Percentiles rank a stretch among this genome's conserved stretches.
phyloP scores from a whole-genome alignment of 768 basidiomycete genomes.

The Mycena venus region DNA sequence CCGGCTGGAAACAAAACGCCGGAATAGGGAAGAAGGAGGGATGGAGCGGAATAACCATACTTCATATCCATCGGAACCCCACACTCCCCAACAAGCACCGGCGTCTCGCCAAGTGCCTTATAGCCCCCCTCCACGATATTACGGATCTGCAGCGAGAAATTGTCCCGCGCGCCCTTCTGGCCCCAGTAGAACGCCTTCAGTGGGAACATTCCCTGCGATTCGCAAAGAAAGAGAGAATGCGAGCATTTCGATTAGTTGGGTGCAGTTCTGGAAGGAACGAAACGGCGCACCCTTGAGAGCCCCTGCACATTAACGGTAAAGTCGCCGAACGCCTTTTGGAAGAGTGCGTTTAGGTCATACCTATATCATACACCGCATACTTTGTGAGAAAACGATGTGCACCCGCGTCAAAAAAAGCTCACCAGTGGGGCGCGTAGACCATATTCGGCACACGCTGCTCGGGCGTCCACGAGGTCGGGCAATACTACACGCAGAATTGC shows the following conservation, averaged over 20 bases:
- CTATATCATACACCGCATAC: constrained; percentile 63
- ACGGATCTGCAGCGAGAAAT: constrained; percentile 85
- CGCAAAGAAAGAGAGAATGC: background rate
- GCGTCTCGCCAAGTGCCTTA: constrained; percentile 80
- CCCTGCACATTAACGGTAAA: constrained; percentile 96
- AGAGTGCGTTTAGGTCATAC: constrained; percentile 94
- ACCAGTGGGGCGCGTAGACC: constrained; percentile 85
- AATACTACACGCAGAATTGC: constrained; percentile 67
- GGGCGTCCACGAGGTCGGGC: constrained; percentile 81
- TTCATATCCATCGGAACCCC: constrained; percentile 99
- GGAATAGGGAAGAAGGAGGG: constrained; percentile 29
- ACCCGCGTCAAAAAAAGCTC: constrained; percentile 29
- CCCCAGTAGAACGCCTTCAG: constrained; percentile 91
- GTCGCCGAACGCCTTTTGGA: constrained; percentile 85
- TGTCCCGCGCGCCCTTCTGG: constrained; percentile 81
- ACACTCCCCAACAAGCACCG: constrained; percentile 92
- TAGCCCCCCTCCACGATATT: constrained; percentile 83
- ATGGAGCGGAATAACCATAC: too few species aligned
- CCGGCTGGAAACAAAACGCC: background rate
- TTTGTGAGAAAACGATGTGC: constrained; percentile 48
- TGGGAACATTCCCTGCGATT: constrained; percentile 87
- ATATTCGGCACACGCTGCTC: constrained; percentile 73
- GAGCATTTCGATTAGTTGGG: too few species aligned
- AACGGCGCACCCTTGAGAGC: constrained; percentile 76
- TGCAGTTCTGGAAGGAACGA: background rate